Evolutionary conservation across 306 rosid species (phyloP).

Genomic region (Cicer judaicum): DNA sequence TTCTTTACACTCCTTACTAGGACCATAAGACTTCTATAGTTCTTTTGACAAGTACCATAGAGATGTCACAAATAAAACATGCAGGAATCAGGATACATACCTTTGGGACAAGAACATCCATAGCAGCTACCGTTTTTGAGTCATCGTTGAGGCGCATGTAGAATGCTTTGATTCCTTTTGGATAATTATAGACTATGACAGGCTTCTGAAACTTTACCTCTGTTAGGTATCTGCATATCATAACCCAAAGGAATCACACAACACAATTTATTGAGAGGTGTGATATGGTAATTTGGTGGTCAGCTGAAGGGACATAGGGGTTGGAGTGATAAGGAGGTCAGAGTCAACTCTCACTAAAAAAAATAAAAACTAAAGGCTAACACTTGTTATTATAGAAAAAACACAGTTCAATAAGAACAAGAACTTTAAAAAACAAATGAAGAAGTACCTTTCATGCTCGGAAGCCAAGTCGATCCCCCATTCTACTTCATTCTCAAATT

Average conservation of each 20-base stretch:
- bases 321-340: neutral
- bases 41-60: slow-evolving; percentile 4
- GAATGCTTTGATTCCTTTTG: slow-evolving; percentile 94
- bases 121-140: slow-evolving; percentile 87
- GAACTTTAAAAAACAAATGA: neutral
- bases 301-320: neutral
- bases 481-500: slow-evolving; percentile 90
- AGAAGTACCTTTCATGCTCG: slow-evolving; percentile 87
- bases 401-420: slow-evolving; percentile 28
- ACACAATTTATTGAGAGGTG: slow-evolving; percentile 16
- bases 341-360: neutral
- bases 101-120: slow-evolving; percentile 99
- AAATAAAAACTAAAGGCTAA: neutral
- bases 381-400: neutral
- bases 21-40: neutral
- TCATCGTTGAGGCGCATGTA: slow-evolving; percentile 97
- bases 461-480: slow-evolving; percentile 98
- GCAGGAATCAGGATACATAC: slow-evolving; percentile 45
- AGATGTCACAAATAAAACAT: slow-evolving; percentile 16
- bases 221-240: slow-evolving; percentile 74
- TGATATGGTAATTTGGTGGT: neutral
- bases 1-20: neutral
- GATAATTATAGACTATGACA: slow-evolving; percentile 89
- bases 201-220: slow-evolving; percentile 91
- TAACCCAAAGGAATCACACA: slow-evolving; percentile 33